Percentiles rank a stretch among this genome's conserved stretches.
Conservation (phyloP, 345 rosid genomes). For the Turritis glabra region DNA sequence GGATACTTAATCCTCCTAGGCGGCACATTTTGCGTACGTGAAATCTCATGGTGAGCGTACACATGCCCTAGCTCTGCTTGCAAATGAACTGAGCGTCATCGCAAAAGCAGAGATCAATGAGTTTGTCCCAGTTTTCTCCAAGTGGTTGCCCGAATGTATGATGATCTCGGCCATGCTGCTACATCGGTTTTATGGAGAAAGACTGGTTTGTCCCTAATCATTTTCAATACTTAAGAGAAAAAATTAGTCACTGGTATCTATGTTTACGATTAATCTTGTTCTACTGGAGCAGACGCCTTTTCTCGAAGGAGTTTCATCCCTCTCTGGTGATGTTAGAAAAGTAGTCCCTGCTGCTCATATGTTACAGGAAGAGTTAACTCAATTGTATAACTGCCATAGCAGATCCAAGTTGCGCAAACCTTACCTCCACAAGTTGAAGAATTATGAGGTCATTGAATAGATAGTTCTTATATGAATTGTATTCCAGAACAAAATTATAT, state of each 20-base stretch:
- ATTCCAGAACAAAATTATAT: slow-evolving; percentile 1
- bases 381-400: slow-evolving; percentile 52
- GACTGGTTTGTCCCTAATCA: slow-evolving; percentile 64
- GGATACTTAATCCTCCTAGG: slow-evolving; percentile 47
- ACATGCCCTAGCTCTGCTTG: slow-evolving; percentile 83
- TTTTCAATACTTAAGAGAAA: slow-evolving; percentile 12
- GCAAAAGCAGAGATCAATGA: slow-evolving; percentile 71
- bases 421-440: slow-evolving; percentile 48
- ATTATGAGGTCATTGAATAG: slow-evolving; percentile 58
- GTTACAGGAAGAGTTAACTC: slow-evolving; percentile 64
- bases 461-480: slow-evolving; percentile 9
- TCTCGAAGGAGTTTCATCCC: slow-evolving; percentile 63
- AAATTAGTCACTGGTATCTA: slow-evolving; percentile 22
- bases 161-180: slow-evolving; percentile 58
- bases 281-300: slow-evolving; percentile 63
- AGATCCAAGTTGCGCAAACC: slow-evolving; percentile 41
- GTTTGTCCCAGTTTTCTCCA: slow-evolving; percentile 63
- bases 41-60: slow-evolving; percentile 56
- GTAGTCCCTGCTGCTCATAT: slow-evolving; percentile 81
- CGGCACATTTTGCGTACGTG: slow-evolving; percentile 51
- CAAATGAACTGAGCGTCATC: slow-evolving; percentile 68
- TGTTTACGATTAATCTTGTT: slow-evolving; percentile 25
- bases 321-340: slow-evolving; percentile 72
- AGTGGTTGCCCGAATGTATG: slow-evolving; percentile 69
- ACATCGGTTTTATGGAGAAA: slow-evolving; percentile 84